Evolutionary conservation across 2,329 filamentous ascomycete genomes (phyloP).

Genomic region (Epicoccum sorghinum): DNA sequence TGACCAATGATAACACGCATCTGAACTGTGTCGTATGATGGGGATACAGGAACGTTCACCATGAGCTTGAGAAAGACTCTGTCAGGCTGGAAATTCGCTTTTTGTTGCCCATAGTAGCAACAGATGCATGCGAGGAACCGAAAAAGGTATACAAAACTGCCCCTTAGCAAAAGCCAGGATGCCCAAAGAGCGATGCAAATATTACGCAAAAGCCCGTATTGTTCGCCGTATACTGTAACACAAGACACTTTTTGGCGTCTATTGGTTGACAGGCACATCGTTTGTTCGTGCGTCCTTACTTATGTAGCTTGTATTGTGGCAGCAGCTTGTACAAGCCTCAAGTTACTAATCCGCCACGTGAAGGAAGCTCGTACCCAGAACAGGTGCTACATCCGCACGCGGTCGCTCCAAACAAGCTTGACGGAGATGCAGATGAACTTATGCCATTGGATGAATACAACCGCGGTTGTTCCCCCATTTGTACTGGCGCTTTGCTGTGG

Average conservation of each 20-base stretch:
- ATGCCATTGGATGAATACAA: conserved; percentile 4
- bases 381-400: conserved; percentile 3
- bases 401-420: neutral
- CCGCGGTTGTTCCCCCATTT: conserved; percentile 1
- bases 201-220: neutral
- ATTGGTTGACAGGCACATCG: conserved; percentile 3
- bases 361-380: neutral
- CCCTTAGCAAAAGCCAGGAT: conserved; percentile 13
- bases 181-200: neutral
- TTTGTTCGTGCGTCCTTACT: neutral
- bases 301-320: neutral
- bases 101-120: conserved; percentile 24
- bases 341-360: conserved; percentile 4
- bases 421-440: neutral
- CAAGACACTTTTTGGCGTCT: conserved; percentile 4
- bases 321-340: neutral
- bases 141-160: conserved; percentile 15
- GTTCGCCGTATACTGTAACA: conserved; percentile 1
- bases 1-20: neutral
- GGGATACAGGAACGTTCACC: neutral
- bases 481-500: conserved; percentile 9
- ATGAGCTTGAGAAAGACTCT: neutral
- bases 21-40: neutral
- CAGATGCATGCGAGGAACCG: conserved; percentile 22
- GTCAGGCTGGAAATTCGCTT: conserved; percentile 25